Conservation (phyloP, 1,284 basidiomycete species). For the Stygiomarasmius scandens region DNA sequence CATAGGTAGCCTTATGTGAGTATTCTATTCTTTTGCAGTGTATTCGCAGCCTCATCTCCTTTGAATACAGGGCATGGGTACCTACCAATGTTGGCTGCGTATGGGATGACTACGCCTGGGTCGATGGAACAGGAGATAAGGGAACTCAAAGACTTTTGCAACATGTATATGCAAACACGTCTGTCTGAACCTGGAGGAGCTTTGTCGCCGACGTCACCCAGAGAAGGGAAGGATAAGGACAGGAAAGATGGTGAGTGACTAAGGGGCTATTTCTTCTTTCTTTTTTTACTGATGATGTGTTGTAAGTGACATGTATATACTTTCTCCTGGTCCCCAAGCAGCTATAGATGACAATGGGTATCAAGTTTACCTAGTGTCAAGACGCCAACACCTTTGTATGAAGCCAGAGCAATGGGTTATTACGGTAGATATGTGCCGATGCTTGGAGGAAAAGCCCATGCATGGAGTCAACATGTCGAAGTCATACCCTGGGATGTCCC, state of each 20-base stretch:
- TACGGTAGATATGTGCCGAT: slow-evolving; percentile 1
- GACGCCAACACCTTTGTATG: slow-evolving; percentile 49
- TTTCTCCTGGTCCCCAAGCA: slow-evolving; percentile 13
- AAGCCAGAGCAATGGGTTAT: slow-evolving; percentile 3
- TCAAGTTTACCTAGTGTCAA: slow-evolving; percentile 67
- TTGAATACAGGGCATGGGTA: slow-evolving; percentile 11
- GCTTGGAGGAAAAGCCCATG: background rate
- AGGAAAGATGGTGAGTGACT: slow-evolving; percentile 24
- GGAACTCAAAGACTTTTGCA: slow-evolving; percentile 75
- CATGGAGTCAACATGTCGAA: background rate
- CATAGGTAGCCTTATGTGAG: too few relatives aligned
- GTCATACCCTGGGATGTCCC: background rate
- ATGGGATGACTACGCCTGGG: slow-evolving; percentile 13
- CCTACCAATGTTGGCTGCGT: background rate
- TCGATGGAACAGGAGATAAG: slow-evolving; percentile 51
- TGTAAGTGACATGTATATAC: slow-evolving; percentile 15
- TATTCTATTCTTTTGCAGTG: too few relatives aligned
- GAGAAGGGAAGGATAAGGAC: too few relatives aligned
- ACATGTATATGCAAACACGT: slow-evolving; percentile 71
- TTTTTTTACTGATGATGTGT: background rate
- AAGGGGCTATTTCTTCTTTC: too few relatives aligned
- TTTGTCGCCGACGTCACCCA: slow-evolving; percentile 17
- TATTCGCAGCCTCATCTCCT: too few relatives aligned
- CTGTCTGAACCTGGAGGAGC: slow-evolving; percentile 46
- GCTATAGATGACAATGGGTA: slow-evolving; percentile 53